These are phyloP conservation scores for Coemansia sp. DNA, from an alignment of 192 early-diverging fungal species.

Conservation along the genomic window DNA sequence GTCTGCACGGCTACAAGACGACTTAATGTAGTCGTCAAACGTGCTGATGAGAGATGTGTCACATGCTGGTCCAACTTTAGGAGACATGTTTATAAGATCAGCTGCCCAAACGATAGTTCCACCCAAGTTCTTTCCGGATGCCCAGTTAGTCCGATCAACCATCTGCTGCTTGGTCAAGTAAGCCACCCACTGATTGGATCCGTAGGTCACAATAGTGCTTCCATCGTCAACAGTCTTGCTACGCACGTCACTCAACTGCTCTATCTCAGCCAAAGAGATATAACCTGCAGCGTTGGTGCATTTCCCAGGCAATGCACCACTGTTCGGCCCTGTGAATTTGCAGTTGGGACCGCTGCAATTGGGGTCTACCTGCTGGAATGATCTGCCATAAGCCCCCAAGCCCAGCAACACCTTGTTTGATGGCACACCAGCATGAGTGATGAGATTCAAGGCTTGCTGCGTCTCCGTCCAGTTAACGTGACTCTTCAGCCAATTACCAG, in stretches of 20 bases:
- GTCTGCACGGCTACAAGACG: no score
- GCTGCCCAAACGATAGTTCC: slow-evolving; percentile 17
- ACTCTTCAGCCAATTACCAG: slow-evolving; percentile 10
- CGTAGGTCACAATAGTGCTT: slow-evolving; percentile 1
- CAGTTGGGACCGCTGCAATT: slow-evolving; percentile 14
- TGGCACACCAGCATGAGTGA: slow-evolving; percentile 37
- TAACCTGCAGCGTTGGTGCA: slow-evolving; percentile 19
- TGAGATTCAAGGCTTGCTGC: slow-evolving; percentile 2
- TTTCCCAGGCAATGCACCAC: slow-evolving; percentile 13
- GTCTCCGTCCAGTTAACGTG: slow-evolving; percentile 24
- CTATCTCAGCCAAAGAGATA: slow-evolving; percentile 12
- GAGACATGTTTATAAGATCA: no score
- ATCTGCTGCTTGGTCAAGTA: neutral
- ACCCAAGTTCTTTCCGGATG: slow-evolving; percentile 5
- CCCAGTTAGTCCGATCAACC: neutral
- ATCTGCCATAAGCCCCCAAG: slow-evolving; percentile 25
- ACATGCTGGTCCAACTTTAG: no score
- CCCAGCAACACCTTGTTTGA: slow-evolving; percentile 28
- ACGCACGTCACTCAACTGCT: no score
- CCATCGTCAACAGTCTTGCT: slow-evolving; percentile 3
- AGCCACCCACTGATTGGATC: slow-evolving; percentile 15
- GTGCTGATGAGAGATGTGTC: no score
- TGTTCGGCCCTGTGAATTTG: slow-evolving; percentile 9
- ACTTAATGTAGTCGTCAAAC: no score
- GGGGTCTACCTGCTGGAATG: slow-evolving; percentile 22